Conservation (phyloP, 495 filamentous ascomycete species). For the Neurospora sp. region DNA sequence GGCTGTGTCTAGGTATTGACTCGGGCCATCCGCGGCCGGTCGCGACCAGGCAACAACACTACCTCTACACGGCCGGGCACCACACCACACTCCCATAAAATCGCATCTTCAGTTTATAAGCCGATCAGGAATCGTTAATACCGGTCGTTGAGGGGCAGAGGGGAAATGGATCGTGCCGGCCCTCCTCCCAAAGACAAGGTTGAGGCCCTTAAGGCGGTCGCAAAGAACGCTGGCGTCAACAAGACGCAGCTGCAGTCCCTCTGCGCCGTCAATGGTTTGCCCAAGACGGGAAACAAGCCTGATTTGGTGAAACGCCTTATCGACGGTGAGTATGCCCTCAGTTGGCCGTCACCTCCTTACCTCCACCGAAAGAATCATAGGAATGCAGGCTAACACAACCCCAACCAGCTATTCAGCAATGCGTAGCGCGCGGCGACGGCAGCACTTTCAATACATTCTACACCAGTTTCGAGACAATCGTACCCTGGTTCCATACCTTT, state of each 20-base stretch:
- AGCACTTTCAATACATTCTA: conserved; percentile 7
- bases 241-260: conserved; percentile 68
- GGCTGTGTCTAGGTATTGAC: background rate
- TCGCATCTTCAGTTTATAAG: background rate
- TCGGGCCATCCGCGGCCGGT: background rate
- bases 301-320: conserved; percentile 68
- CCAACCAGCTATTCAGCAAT: conserved; percentile 12
- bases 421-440: conserved; percentile 5
- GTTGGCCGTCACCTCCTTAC: background rate
- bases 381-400: background rate
- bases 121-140: background rate
- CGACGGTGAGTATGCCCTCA: conserved; percentile 39
- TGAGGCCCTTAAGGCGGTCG: conserved; percentile 23
- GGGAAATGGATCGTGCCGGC: background rate
- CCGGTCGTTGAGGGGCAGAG: background rate
- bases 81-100: background rate
- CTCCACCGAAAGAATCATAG: background rate
- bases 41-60: background rate
- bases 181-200: conserved; percentile 23
- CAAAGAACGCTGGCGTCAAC: conserved; percentile 31
- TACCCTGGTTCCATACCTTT: conserved; percentile 2
- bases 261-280: conserved; percentile 56
- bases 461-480: conserved; percentile 16
- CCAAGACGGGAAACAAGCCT: conserved; percentile 70
- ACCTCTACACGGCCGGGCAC: background rate